These are phyloP conservation scores for Coemansia sp. DNA, from an alignment of 192 early-diverging fungal genomes.

Conservation along the genomic window DNA sequence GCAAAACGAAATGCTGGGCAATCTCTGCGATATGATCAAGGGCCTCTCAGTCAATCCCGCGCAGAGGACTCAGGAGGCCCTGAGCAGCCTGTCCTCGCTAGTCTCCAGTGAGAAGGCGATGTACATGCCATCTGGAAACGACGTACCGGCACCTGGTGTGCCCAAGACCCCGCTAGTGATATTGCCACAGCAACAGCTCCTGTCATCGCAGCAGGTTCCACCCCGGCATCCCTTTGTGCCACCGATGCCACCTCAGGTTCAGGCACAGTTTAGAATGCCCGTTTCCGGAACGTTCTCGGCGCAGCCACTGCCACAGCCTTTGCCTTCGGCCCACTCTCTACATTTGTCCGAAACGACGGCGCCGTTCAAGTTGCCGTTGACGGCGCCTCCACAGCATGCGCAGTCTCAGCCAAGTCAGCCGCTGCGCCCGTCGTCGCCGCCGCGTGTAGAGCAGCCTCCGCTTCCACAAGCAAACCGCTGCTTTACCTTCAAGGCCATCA, in stretches of 20 bases:
- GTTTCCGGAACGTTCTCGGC: not conserved
- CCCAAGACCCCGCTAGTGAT: not conserved
- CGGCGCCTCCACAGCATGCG: not conserved
- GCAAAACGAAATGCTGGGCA: conserved; percentile 28
- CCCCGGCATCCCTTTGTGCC: not conserved
- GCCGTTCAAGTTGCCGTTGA: not conserved
- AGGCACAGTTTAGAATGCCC: not conserved
- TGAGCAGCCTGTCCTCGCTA: conserved; percentile 37
- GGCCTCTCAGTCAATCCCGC: conserved; percentile 16
- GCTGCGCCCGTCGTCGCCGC: not conserved
- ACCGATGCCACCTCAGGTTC: not conserved
- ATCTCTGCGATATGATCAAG: conserved; percentile 28
- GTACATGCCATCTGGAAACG: not conserved
- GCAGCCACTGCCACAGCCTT: not conserved
- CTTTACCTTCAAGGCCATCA: not conserved
- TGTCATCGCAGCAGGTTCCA: not conserved
- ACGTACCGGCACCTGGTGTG: not conserved
- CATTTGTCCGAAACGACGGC: not conserved
- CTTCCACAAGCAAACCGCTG: not conserved
- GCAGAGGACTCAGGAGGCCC: conserved; percentile 31
- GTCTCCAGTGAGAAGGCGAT: conserved; percentile 15
- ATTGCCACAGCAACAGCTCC: not conserved
- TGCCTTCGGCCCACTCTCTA: not conserved
- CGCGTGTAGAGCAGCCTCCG: not conserved
- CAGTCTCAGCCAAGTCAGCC: not conserved